Percentiles rank a stretch among this genome's conserved stretches.
phyloP scores from a whole-genome alignment of 2,329 filamentous ascomycete species.

The Botrytis galanthina region DNA sequence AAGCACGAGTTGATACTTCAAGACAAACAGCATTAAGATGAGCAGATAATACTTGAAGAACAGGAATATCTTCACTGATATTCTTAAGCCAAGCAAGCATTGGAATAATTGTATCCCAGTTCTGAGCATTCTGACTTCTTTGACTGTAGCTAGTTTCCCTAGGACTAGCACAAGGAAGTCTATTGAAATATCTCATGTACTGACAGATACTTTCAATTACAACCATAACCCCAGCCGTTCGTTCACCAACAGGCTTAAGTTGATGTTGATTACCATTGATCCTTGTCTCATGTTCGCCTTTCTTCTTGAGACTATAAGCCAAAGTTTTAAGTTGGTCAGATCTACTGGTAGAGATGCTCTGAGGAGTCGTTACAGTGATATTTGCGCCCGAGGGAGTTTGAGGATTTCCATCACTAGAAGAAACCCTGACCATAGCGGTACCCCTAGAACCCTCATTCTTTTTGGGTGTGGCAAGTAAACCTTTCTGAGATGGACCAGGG shows the following conservation, averaged over 20 bases:
- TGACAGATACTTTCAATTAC: constrained; percentile 35
- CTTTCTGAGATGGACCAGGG: constrained; percentile 30
- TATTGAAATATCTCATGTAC: constrained; percentile 36
- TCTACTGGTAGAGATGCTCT: constrained; percentile 29
- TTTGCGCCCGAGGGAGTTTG: constrained; percentile 40
- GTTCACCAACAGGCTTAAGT: constrained; percentile 25
- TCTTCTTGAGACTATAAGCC: constrained; percentile 35
- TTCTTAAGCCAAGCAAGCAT: background rate
- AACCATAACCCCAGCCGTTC: constrained; percentile 31
- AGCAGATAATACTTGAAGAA: constrained; percentile 10
- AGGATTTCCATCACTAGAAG: constrained; percentile 42
- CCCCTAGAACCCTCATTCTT: constrained; percentile 42
- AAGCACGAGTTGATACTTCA: constrained; percentile 13
- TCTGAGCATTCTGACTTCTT: background rate
- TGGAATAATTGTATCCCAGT: constrained; percentile 42
- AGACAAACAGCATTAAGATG: constrained; percentile 15
- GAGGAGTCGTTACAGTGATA: constrained; percentile 34
- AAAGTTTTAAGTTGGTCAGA: constrained; percentile 19
- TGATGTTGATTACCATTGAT: constrained; percentile 20
- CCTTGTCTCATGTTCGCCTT: constrained; percentile 36
- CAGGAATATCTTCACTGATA: constrained; percentile 12
- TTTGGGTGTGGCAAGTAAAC: constrained; percentile 42
- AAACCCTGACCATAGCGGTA: constrained; percentile 41
- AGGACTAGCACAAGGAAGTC: constrained; percentile 16
- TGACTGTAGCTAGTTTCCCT: constrained; percentile 38